Base-by-base conservation (phyloP, 495 filamentous ascomycete genomes). In the Penicillium longicatenatum region DNA sequence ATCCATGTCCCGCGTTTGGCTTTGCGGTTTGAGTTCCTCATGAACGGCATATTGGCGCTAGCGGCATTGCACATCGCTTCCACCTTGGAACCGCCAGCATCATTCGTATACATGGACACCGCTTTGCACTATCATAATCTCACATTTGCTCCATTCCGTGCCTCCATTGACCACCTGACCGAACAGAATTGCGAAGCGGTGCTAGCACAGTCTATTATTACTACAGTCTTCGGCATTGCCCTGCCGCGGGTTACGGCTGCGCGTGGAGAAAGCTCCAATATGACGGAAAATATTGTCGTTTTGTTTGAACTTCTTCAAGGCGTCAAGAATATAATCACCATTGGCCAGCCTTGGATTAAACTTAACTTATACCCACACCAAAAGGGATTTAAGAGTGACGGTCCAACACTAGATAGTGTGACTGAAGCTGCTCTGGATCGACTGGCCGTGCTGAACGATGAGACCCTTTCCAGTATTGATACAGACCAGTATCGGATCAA, bases 61-160 rank as follows among this genome's bases (percentile, higher is more conserved):
- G 78, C 78, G 6, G 74, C 80, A 10, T 64, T 85, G 24, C 81
- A 85, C 54, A 69, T 82, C 3, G 80, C 81, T 11, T 60, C 63
- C 8, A 62, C 62, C 0, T 16, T 41, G 6, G 54, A 74, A 61
- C 47, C 70, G 57, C 50, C 67, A 50, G 9, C 69, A 65, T 14
- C 70, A 64, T 21, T 62, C 46, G 21, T 59, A 3, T 82, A 81
- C 59, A 60, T 75, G 10, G 68, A 75, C 16, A 69, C 74, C 26
- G 79, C 73, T 0, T 67, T 79, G 44, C 55, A 75, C 14, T 72
- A 84, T 30, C 75, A 84, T 55, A 71, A 77, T 22, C 63, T 69
- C 9, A 77, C 75, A 8, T 69, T 81, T 7, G 64, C 70, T 1
- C 66, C 74, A 24, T 77, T 76, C n/a, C 71, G 77, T 7, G 60